phyloP scores from a whole-genome alignment of 257 asterid species.

The Thymus mandschuricus region DNA sequence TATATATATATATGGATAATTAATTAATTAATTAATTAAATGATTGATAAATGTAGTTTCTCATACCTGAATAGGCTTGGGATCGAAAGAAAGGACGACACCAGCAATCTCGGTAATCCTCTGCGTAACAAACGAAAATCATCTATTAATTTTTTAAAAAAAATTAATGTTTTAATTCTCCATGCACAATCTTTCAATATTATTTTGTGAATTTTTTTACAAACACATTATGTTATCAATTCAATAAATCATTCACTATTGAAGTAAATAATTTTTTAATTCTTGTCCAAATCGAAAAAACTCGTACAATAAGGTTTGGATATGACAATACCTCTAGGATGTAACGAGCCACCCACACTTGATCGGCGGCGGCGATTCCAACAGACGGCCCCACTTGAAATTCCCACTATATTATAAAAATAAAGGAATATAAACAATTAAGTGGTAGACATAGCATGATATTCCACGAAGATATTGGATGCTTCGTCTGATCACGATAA shows the following conservation, averaged over 20 bases:
- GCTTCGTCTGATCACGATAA: no score
- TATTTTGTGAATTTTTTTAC: not conserved
- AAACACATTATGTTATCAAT: not conserved
- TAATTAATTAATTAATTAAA: no score
- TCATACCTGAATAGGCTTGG: constrained; percentile 72
- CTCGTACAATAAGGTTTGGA: not conserved
- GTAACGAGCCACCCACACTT: constrained; percentile 84
- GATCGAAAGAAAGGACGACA: constrained; percentile 68
- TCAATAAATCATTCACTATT: no score
- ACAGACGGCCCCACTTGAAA: constrained; percentile 84
- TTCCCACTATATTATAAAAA: constrained; percentile 61
- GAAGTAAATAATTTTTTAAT: no score
- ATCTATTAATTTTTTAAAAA: not conserved
- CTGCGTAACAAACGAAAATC: constrained; percentile 34
- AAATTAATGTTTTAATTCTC: no score
- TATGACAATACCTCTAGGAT: constrained; percentile 63
- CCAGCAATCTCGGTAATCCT: constrained; percentile 87
- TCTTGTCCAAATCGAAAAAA: no score
- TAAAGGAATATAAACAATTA: no score
- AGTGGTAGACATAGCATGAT: no score
- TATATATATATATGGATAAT: no score
- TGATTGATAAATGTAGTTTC: not conserved
- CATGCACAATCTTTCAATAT: no score
- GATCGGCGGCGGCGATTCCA: constrained; percentile 81
- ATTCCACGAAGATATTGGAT: no score